phyloP scores from a whole-genome alignment of 73 alveolate species.

The Symbiodinium natans region DNA sequence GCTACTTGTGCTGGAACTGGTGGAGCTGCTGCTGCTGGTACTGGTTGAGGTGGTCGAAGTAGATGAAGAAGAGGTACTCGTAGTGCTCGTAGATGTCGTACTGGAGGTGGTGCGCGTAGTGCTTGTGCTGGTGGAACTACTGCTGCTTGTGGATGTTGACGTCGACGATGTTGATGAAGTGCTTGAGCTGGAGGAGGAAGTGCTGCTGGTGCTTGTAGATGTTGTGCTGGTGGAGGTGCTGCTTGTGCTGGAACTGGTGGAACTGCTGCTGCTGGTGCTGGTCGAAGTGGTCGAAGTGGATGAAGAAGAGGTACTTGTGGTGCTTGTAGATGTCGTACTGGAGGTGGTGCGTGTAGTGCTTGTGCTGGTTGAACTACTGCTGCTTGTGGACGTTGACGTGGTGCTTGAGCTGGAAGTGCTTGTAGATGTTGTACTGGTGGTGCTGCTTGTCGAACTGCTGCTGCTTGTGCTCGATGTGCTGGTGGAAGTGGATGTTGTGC shows the following conservation, averaged over 20 bases:
- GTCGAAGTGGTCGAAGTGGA: conserved; percentile 34
- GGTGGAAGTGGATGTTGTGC: background rate
- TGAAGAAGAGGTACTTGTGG: background rate
- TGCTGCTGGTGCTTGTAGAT: background rate
- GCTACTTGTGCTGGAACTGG: background rate
- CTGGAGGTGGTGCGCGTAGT: background rate
- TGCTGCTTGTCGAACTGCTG: background rate
- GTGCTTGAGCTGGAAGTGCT: background rate
- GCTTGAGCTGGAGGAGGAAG: background rate
- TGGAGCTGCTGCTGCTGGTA: background rate
- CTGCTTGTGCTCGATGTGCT: background rate
- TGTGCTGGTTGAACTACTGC: background rate
- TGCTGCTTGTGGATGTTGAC: background rate
- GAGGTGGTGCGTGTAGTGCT: background rate
- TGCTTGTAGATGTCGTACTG: background rate
- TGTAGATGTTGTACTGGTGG: background rate
- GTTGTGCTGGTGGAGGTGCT: background rate
- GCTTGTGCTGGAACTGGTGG: background rate
- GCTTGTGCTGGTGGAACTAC: background rate
- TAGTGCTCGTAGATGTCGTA: background rate
- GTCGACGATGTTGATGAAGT: background rate
- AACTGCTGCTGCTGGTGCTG: background rate
- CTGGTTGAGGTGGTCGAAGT: background rate
- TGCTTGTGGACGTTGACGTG: background rate
- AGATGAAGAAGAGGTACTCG: background rate